Conservation (phyloP, 805 yeast genomes). For the Saccharomycopsis microspora region DNA sequence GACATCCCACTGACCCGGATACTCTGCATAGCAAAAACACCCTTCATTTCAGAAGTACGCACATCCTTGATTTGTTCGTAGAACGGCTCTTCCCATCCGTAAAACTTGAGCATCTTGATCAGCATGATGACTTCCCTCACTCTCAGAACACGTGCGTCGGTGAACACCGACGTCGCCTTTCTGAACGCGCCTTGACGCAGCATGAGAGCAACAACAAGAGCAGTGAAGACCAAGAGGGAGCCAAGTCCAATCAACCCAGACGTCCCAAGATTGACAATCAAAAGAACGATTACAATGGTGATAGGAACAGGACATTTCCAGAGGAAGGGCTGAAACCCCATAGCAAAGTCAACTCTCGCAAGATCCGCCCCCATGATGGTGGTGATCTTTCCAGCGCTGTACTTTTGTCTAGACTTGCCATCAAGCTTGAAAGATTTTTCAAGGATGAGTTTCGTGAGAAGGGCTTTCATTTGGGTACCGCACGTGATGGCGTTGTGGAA, state of each 20-base stretch:
- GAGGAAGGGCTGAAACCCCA: constrained; percentile 47
- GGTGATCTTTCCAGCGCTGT: constrained; percentile 52
- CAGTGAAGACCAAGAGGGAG: constrained; percentile 22
- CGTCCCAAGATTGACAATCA: constrained; percentile 57
- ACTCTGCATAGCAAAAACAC: constrained; percentile 47
- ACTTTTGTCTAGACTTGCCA: constrained; percentile 40
- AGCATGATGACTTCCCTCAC: constrained; percentile 52
- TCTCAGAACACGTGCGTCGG: constrained; percentile 51
- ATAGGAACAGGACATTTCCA: constrained; percentile 47
- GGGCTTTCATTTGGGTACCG: constrained; percentile 58
- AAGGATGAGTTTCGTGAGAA: constrained; percentile 52
- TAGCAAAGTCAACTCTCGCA: constrained; percentile 60
- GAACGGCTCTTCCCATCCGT: constrained; percentile 82
- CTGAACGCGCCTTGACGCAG: constrained; percentile 36
- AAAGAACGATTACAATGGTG: constrained; percentile 46
- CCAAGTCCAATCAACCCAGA: constrained; percentile 58
- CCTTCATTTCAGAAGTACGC: constrained; percentile 46
- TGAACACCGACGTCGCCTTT: constrained; percentile 39
- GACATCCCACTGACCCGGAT: constrained; percentile 44
- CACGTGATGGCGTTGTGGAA: constrained; percentile 39
- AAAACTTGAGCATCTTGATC: constrained; percentile 64
- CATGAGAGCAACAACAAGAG: constrained; percentile 31
- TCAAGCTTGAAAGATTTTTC: constrained; percentile 52
- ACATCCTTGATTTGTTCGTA: constrained; percentile 36
- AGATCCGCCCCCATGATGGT: constrained; percentile 69